Conservation (phyloP, 2,329 filamentous ascomycete genomes). For the Colletotrichum truncatum region DNA sequence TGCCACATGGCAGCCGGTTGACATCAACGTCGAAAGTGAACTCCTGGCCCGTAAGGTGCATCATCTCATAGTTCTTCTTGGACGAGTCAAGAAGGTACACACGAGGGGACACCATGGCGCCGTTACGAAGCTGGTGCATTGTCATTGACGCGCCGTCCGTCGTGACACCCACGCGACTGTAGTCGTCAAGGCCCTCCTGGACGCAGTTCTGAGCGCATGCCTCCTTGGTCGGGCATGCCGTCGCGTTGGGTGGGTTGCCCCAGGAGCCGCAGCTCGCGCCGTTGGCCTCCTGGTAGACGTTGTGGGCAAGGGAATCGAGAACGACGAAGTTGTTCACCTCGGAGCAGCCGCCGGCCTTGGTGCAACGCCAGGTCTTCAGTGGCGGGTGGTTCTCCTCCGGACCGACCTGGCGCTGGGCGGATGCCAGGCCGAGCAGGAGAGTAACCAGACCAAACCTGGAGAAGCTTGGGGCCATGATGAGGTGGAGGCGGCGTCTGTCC, state of each 20-base stretch:
- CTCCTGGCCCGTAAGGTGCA: slow-evolving; percentile 68
- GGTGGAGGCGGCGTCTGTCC: not conserved
- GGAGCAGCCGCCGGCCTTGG: slow-evolving; percentile 57
- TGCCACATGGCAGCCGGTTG: slow-evolving; percentile 70
- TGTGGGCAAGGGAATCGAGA: slow-evolving; percentile 56
- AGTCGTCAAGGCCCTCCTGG: slow-evolving; percentile 60
- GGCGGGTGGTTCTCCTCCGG: slow-evolving; percentile 58
- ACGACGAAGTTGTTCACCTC: slow-evolving; percentile 57
- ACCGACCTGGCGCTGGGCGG: slow-evolving; percentile 49
- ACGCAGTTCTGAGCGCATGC: slow-evolving; percentile 64
- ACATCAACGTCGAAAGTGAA: slow-evolving; percentile 74
- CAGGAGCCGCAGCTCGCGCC: slow-evolving; percentile 42
- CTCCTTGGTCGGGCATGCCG: slow-evolving; percentile 57
- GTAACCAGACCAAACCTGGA: slow-evolving; percentile 22
- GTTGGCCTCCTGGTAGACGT: slow-evolving; percentile 51
- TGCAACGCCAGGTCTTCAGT: slow-evolving; percentile 62
- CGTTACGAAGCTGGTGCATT: slow-evolving; percentile 39
- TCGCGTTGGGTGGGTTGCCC: slow-evolving; percentile 47
- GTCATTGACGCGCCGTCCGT: slow-evolving; percentile 41
- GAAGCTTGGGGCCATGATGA: slow-evolving; percentile 22
- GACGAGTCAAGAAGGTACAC: slow-evolving; percentile 66
- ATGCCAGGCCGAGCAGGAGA: slow-evolving; percentile 37
- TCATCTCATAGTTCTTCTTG: slow-evolving; percentile 66
- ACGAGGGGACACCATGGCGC: slow-evolving; percentile 48
- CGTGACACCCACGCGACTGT: slow-evolving; percentile 45